Conservation (phyloP, 768 basidiomycete species). For the Boletus rubescentipes region DNA sequence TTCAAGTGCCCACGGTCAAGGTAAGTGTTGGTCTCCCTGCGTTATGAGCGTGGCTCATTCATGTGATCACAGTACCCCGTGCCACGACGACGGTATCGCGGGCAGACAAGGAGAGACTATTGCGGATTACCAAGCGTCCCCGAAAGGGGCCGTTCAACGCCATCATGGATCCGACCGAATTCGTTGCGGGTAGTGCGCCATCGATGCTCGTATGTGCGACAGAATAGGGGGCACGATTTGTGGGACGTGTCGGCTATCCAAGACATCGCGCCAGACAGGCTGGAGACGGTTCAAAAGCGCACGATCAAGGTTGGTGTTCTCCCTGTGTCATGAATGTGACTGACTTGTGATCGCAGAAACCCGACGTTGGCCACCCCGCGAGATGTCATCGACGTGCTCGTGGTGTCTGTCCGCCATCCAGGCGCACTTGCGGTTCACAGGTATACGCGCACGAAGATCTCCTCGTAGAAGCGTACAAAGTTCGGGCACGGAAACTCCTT, state of each 20-base stretch:
- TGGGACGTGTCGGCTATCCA: slow-evolving; percentile 45
- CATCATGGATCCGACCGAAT: slow-evolving; percentile 64
- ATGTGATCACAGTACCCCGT: slow-evolving; percentile 15
- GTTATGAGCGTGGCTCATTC: too few species aligned
- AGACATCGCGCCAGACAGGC: slow-evolving; percentile 42
- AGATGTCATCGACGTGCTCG: slow-evolving; percentile 57
- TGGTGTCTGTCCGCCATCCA: slow-evolving; percentile 69
- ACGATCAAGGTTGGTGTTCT: slow-evolving; percentile 50
- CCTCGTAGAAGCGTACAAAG: slow-evolving; percentile 60
- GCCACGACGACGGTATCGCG: slow-evolving; percentile 46
- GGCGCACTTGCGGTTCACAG: slow-evolving; percentile 93
- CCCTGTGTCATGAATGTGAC: not conserved
- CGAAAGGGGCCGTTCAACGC: slow-evolving; percentile 74
- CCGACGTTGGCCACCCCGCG: slow-evolving; percentile 46
- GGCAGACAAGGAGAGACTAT: too few species aligned
- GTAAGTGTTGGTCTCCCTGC: too few species aligned
- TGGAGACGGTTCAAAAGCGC: slow-evolving; percentile 36
- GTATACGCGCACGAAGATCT: slow-evolving; percentile 70
- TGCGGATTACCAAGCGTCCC: slow-evolving; percentile 71
- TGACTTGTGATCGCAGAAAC: slow-evolving; percentile 40
- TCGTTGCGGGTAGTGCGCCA: slow-evolving; percentile 62
- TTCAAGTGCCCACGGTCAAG: too few species aligned
- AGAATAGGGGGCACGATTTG: slow-evolving; percentile 64
- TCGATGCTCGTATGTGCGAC: slow-evolving; percentile 64
- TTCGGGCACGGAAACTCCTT: slow-evolving; percentile 58